phyloP scores from a whole-genome alignment of 1,139 yeast genomes.

The Protomyces lactucae-debilis region DNA sequence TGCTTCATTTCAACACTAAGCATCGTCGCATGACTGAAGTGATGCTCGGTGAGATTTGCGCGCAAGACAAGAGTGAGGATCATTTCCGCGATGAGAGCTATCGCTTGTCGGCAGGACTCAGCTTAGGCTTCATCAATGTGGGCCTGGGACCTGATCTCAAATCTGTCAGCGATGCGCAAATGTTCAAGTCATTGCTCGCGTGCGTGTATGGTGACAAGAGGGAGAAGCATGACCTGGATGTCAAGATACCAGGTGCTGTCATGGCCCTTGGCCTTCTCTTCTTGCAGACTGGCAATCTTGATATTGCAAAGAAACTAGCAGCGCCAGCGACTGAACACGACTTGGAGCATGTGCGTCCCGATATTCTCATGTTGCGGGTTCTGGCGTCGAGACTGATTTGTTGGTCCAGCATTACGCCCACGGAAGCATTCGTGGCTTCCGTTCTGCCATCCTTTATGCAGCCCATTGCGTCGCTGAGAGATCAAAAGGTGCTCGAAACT shows the following conservation, averaged over 20 bases:
- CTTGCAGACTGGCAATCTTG: constrained; percentile 57
- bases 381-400: constrained; percentile 65
- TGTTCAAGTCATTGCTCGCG: constrained; percentile 59
- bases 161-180: constrained; percentile 63
- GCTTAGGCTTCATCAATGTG: constrained; percentile 79
- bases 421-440: constrained; percentile 55
- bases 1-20: constrained; percentile 69
- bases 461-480: constrained; percentile 28
- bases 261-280: constrained; percentile 72
- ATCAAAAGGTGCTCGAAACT: background rate
- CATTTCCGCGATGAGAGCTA: constrained; percentile 64
- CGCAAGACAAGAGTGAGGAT: constrained; percentile 11
- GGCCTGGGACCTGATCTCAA: constrained; percentile 67
- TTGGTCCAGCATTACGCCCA: constrained; percentile 63
- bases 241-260: constrained; percentile 75
- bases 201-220: constrained; percentile 56
- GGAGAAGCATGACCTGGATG: constrained; percentile 56
- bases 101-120: constrained; percentile 79
- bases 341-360: constrained; percentile 75
- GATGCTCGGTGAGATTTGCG: constrained; percentile 60
- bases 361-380: constrained; percentile 62
- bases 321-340: constrained; percentile 60
- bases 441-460: constrained; percentile 22
- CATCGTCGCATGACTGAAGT: constrained; percentile 87
- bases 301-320: constrained; percentile 59